These are phyloP conservation scores for Osmanthus fragrans DNA, from an alignment of 257 asterid species.

Conservation along the genomic window DNA sequence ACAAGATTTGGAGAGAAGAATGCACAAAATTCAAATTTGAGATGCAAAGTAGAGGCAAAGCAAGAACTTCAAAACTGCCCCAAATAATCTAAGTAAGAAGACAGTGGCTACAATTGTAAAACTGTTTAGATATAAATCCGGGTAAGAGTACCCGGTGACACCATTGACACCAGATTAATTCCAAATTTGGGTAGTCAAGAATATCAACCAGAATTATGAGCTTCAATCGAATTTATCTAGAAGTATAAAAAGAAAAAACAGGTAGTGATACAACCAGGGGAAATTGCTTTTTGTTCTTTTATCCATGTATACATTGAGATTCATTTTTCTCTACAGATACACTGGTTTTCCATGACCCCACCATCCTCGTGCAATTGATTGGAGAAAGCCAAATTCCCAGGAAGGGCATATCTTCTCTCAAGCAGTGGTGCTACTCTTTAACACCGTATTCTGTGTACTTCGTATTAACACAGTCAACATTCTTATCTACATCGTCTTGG, in stretches of 20 bases:
- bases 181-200: not conserved
- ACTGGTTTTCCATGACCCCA: slow-evolving; percentile 35
- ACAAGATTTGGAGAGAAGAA: too few species aligned
- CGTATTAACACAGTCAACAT: slow-evolving; percentile 22
- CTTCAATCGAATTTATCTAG: too few species aligned
- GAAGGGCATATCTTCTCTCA: slow-evolving; percentile 17
- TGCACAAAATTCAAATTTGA: too few species aligned
- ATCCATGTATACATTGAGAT: slow-evolving; percentile 21
- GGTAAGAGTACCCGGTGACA: not conserved
- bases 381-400: slow-evolving; percentile 4
- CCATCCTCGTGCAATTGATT: slow-evolving; percentile 24
- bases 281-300: slow-evolving; percentile 13
- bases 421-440: slow-evolving; percentile 5
- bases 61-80: too few species aligned
- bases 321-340: slow-evolving; percentile 31
- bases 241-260: too few species aligned
- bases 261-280: slow-evolving; percentile 39
- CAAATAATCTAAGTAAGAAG: too few species aligned
- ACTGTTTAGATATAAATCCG: not conserved
- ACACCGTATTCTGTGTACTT: slow-evolving; percentile 6
- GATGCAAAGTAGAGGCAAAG: too few species aligned
- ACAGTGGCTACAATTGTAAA: not conserved
- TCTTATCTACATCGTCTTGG: slow-evolving; percentile 29
- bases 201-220: not conserved
- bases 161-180: not conserved